Percentiles rank a stretch among this genome's conserved stretches.
These are phyloP conservation scores for Athelia sp. DNA, from an alignment of 1,284 basidiomycete genomes.

Conservation along the genomic window DNA sequence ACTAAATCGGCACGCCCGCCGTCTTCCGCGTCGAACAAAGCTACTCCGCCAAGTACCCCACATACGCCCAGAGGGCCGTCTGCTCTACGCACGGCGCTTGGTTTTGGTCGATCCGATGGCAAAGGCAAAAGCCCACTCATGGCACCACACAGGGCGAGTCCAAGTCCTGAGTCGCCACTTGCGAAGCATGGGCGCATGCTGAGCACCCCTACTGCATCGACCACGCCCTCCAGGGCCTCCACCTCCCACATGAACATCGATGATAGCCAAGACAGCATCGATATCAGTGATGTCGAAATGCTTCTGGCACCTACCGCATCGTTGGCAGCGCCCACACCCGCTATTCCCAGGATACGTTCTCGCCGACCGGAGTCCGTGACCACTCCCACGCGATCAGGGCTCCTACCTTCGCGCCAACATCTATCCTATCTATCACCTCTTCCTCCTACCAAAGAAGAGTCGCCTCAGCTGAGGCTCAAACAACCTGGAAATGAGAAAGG, in stretches of 20 bases:
- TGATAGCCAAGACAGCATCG: constrained; percentile 53
- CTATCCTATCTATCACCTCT: constrained; percentile 58
- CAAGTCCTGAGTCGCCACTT: constrained; percentile 43
- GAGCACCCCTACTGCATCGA: constrained; percentile 15
- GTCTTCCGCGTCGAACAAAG: constrained; percentile 49
- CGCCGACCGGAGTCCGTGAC: constrained; percentile 28
- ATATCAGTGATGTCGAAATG: constrained; percentile 61
- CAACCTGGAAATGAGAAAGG: constrained; percentile 41
- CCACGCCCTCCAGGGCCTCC: constrained; percentile 29
- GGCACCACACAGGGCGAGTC: constrained; percentile 19
- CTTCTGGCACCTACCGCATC: constrained; percentile 61
- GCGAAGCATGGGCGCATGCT: constrained; percentile 34
- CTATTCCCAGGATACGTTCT: constrained; percentile 55
- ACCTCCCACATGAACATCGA: constrained; percentile 50
- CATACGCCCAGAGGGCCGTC: constrained; percentile 48
- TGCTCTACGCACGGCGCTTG: constrained; percentile 20
- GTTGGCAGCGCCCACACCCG: constrained; percentile 66
- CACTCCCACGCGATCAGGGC: constrained; percentile 51
- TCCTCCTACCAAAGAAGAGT: constrained; percentile 42
- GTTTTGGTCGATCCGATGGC: constrained; percentile 21
- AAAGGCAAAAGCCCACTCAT: constrained; percentile 25
- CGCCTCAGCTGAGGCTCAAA: constrained; percentile 44
- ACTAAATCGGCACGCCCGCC: constrained; percentile 30
- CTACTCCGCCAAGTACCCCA: constrained; percentile 32
- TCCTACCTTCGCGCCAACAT: constrained; percentile 47